Evolutionary conservation across 2,329 filamentous ascomycete species (phyloP).

Genomic region (Triangularia verruculosa): DNA sequence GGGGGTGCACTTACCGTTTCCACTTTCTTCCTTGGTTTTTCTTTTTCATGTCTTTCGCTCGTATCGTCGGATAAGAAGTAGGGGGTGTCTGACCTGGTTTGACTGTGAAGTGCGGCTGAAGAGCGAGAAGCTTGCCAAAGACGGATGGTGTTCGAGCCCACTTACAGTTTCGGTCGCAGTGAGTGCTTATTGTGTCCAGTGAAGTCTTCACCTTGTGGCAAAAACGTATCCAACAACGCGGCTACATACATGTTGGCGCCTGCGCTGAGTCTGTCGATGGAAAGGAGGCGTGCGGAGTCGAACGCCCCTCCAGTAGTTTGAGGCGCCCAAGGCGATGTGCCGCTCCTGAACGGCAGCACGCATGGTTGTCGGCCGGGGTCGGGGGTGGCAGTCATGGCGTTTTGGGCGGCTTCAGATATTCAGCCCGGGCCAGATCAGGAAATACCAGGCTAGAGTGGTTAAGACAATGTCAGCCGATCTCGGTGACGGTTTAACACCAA

Average conservation of each 20-base stretch:
- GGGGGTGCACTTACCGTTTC: neutral
- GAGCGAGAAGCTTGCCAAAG: neutral
- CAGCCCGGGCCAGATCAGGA: constrained; percentile 21
- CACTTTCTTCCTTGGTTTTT: neutral
- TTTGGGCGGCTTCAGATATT: neutral
- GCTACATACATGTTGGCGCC: neutral
- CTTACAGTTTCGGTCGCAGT: neutral
- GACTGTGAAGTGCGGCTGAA: constrained; percentile 6
- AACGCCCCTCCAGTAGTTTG: neutral
- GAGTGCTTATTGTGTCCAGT: neutral
- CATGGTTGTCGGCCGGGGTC: neutral
- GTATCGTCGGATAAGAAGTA: neutral
- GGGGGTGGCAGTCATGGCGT: neutral
- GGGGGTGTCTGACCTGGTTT: neutral
- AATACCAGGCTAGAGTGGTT: constrained; percentile 5
- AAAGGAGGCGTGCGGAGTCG: neutral
- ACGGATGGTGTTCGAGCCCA: constrained; percentile 3
- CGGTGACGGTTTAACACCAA: neutral
- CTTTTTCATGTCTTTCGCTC: neutral
- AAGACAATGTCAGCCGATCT: neutral
- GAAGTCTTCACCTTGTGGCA: neutral
- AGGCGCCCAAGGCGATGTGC: neutral
- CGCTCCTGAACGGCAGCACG: neutral
- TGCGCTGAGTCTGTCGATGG: neutral
- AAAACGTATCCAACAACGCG: neutral